Base-by-base conservation (phyloP, 225 moss, liverwort and hornwort genomes). In the Pleurozium schreberi region DNA sequence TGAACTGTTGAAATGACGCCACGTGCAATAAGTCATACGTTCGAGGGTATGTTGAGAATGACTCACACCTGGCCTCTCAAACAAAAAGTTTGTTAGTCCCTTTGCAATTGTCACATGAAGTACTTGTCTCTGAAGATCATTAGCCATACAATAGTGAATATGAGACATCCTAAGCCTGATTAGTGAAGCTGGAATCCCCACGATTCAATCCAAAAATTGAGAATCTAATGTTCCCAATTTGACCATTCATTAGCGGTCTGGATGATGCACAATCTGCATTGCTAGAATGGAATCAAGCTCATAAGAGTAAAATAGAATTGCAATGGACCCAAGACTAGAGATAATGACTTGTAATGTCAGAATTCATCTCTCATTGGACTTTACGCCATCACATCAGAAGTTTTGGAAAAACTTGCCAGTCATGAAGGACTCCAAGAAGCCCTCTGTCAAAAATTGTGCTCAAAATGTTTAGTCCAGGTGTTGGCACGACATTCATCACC, bases 401-500 rank as follows among this genome's bases (percentile, higher is more conserved):
- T 38, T 69, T 79, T 38, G 16, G 36, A 53, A 76, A 76, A 49
- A 84, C 93, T 95, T 91, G 84, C 96, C 96, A 96, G 83, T 96
- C 92, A 84, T 96, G 96, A 63, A 76, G 65, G 71, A 93, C 91
- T 86, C 94, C 96, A 86, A 96, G 67, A 79, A 96, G 94, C 43
- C 96, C 96, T 82, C 96, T 87, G 55, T 92, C 91, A 78, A 90
- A 92, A 47, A 96, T 91, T 79, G 78, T 38, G 75, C 91, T 89
- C 77, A 96, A 90, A 65, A 88, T 93, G 71, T 94, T 91, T 57
- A 85, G 80, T 50, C 90, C 90, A 85, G 47, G 30, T 21, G 85
- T 80, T 52, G 95, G 94, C 81, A 96, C 91, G 18, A 95, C 96
- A 67, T 93, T 95, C 96, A 96, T 95, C 75, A 95, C 95, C 96